Percentiles rank a stretch among this genome's conserved stretches.
These are phyloP conservation scores for Cyberlindnera japonica DNA, from an alignment of 805 yeast species.

Conservation along the genomic window DNA sequence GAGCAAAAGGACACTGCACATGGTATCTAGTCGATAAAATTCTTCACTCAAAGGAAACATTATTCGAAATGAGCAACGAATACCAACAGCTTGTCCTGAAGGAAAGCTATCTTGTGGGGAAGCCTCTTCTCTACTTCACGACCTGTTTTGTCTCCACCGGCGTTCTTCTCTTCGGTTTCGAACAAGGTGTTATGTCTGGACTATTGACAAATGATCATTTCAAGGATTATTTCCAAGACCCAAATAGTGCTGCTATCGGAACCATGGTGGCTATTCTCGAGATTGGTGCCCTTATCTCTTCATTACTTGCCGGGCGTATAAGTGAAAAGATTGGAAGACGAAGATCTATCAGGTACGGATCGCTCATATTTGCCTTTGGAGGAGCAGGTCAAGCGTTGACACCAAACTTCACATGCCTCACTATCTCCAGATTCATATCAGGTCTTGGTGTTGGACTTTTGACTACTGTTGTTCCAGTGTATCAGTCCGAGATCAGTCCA, in stretches of 20 bases:
- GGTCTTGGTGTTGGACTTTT: slow-evolving; percentile 88
- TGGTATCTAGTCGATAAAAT: neutral
- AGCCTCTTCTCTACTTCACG: slow-evolving; percentile 28
- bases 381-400: slow-evolving; percentile 71
- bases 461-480: slow-evolving; percentile 81
- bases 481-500: slow-evolving; percentile 86
- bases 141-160: slow-evolving; percentile 28
- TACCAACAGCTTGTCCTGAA: slow-evolving; percentile 26
- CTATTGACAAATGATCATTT: slow-evolving; percentile 64
- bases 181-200: slow-evolving; percentile 90
- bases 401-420: slow-evolving; percentile 48
- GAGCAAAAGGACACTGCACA: neutral
- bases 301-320: slow-evolving; percentile 71
- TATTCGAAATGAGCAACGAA: slow-evolving; percentile 9
- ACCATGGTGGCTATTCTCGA: slow-evolving; percentile 86
- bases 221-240: slow-evolving; percentile 64
- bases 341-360: slow-evolving; percentile 75
- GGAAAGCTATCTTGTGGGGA: slow-evolving; percentile 26
- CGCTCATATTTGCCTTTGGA: slow-evolving; percentile 72
- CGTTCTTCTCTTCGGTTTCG: slow-evolving; percentile 68
- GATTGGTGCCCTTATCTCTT: slow-evolving; percentile 79
- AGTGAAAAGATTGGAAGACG: slow-evolving; percentile 81
- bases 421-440: slow-evolving; percentile 71
- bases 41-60: neutral
- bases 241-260: slow-evolving; percentile 73